A percentile compares a stretch with the other conserved stretches of the same genome.
Conservation (phyloP, 805 yeast genomes). For the Candida patagonica region DNA sequence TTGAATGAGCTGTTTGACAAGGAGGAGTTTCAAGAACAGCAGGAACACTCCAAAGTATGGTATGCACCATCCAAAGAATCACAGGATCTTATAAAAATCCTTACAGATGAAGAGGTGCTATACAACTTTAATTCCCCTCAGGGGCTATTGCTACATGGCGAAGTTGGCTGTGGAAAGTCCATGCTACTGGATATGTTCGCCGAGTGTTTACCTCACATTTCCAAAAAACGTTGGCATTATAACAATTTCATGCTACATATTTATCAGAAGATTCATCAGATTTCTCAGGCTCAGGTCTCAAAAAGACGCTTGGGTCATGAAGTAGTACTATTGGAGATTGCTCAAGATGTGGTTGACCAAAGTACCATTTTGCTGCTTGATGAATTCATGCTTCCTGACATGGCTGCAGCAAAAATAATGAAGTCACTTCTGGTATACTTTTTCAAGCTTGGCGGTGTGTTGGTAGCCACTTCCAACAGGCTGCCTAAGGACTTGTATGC, state of each 20-base stretch:
- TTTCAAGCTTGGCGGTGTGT: conserved; percentile 65
- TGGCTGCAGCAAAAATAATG: conserved; percentile 63
- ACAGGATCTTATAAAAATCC: conserved; percentile 36
- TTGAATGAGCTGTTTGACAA: conserved; percentile 23
- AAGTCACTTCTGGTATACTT: conserved; percentile 57
- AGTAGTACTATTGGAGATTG: conserved; percentile 55
- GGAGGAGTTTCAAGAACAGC: conserved; percentile 25
- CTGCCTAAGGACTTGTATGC: conserved; percentile 62
- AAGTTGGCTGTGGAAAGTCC: conserved; percentile 60
- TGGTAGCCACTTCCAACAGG: conserved; percentile 66
- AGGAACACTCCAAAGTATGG: conserved; percentile 13
- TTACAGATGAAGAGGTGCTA: conserved; percentile 56
- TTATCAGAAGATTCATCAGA: conserved; percentile 48
- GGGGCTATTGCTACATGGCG: conserved; percentile 46
- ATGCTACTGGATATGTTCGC: conserved; percentile 70
- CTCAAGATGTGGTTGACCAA: conserved; percentile 49
- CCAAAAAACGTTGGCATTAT: conserved; percentile 65
- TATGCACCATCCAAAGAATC: conserved; percentile 14
- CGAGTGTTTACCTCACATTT: conserved; percentile 47
- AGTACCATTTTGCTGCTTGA: conserved; percentile 56
- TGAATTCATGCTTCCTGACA: conserved; percentile 70
- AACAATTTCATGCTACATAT: conserved; percentile 63
- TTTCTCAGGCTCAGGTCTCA: conserved; percentile 29
- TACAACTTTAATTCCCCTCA: conserved; percentile 48
- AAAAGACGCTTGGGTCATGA: conserved; percentile 28